Conservation (phyloP, 768 basidiomycete species). For the Phlebiopsis gigantea region DNA sequence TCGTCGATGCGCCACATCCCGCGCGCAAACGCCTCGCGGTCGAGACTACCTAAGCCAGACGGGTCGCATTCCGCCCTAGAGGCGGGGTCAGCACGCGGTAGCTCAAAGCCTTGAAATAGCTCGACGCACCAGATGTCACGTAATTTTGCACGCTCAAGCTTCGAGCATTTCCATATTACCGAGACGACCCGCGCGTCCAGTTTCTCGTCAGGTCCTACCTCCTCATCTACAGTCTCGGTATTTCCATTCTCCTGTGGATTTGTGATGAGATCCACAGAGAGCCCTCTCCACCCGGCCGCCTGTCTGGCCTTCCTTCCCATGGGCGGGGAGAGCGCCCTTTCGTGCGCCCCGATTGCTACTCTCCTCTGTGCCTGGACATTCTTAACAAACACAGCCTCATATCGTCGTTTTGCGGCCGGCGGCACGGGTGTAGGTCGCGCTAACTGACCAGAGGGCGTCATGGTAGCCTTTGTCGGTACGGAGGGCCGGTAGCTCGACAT, state of each 20-base stretch:
- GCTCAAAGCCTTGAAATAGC: not conserved
- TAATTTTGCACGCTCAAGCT: slow-evolving; percentile 46
- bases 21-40: slow-evolving; percentile 59
- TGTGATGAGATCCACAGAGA: slow-evolving; percentile 63
- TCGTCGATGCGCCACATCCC: slow-evolving; percentile 90
- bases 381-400: slow-evolving; percentile 60
- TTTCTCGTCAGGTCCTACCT: slow-evolving; percentile 39
- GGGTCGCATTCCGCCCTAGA: slow-evolving; percentile 70
- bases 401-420: slow-evolving; percentile 54
- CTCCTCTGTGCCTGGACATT: slow-evolving; percentile 49
- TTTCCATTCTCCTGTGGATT: slow-evolving; percentile 29
- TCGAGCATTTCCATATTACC: slow-evolving; percentile 59
- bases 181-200: slow-evolving; percentile 54
- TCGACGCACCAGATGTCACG: slow-evolving; percentile 59
- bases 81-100: not conserved
- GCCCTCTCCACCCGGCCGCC: slow-evolving; percentile 69
- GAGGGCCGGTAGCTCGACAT: slow-evolving; percentile 29
- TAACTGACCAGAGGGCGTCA: slow-evolving; percentile 25
- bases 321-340: slow-evolving; percentile 15
- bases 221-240: slow-evolving; percentile 27
- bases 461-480: slow-evolving; percentile 19
- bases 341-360: slow-evolving; percentile 15
- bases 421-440: slow-evolving; percentile 65
- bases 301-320: slow-evolving; percentile 41
- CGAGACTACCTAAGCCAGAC: slow-evolving; percentile 47